phyloP scores from a whole-genome alignment of 164 flowering plant species.

The Chimonanthus salicifolius region DNA sequence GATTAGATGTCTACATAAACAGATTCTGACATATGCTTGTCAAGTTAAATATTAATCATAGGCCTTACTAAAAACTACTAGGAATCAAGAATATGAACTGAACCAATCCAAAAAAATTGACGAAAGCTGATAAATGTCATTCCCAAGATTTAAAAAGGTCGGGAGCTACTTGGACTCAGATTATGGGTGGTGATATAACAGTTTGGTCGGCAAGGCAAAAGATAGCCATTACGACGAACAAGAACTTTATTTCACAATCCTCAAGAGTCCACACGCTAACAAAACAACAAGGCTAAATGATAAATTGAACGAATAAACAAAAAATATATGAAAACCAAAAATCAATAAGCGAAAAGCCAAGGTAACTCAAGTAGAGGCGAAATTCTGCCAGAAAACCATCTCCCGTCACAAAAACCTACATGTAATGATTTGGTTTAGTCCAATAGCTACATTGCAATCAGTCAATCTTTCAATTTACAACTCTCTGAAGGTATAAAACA shows the following conservation, averaged over 20 bases:
- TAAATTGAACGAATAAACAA: neutral
- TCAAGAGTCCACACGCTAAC: slow-evolving; percentile 10
- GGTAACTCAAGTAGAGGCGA: too few species aligned
- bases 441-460: too few species aligned
- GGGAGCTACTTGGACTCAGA: slow-evolving; percentile 11
- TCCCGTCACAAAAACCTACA: too few species aligned
- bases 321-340: neutral
- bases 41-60: slow-evolving; percentile 6
- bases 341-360: too few species aligned
- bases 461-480: too few species aligned
- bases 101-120: neutral
- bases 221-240: slow-evolving; percentile 35
- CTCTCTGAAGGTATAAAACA: too few species aligned
- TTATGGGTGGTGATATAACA: slow-evolving; percentile 25
- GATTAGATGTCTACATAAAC: slow-evolving; percentile 16
- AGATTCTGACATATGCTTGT: slow-evolving; percentile 24
- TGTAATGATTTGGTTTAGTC: too few species aligned
- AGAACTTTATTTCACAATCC: slow-evolving; percentile 30
- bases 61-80: slow-evolving; percentile 1
- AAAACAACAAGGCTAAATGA: neutral
- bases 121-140: neutral
- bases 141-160: neutral
- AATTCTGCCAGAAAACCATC: too few species aligned
- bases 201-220: slow-evolving; percentile 22
- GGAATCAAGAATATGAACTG: neutral